These are phyloP conservation scores for Nemania diffusa DNA, from an alignment of 2,329 filamentous ascomycete genomes.

Conservation along the genomic window DNA sequence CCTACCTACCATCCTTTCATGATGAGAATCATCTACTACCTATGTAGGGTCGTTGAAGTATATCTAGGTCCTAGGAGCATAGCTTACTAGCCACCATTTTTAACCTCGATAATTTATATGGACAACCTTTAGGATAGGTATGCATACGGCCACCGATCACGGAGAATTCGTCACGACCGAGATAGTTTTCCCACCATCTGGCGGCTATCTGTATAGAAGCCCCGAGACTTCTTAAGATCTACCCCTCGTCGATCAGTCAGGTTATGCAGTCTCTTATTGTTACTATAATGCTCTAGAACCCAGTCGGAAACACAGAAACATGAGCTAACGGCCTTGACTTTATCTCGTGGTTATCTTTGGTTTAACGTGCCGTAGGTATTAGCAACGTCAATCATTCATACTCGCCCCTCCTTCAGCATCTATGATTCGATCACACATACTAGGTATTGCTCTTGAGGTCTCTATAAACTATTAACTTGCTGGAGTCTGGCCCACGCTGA, in stretches of 20 bases:
- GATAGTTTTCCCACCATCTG: slow-evolving; percentile 1
- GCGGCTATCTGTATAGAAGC: not conserved
- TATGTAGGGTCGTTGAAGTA: not conserved
- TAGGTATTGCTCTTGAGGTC: not conserved
- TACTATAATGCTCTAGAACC: not conserved
- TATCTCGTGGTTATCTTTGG: not conserved
- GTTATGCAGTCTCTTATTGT: not conserved
- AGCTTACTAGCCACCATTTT: not conserved
- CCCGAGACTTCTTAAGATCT: not conserved
- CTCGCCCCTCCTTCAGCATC: not conserved
- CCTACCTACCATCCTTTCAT: not conserved
- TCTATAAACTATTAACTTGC: not conserved
- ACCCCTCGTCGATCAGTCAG: not conserved
- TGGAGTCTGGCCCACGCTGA: not conserved
- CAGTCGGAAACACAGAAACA: not conserved
- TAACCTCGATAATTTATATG: not conserved
- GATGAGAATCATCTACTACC: not conserved
- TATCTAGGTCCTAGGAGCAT: not conserved
- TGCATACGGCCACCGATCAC: not conserved
- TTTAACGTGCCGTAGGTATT: not conserved
- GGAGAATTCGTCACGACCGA: not conserved
- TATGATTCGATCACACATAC: not conserved
- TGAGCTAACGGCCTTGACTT: not conserved
- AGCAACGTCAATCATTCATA: not conserved
- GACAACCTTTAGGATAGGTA: no score